These are phyloP conservation scores for Aspergillus intermedius DNA, from an alignment of 2,329 filamentous ascomycete genomes.

Conservation along the genomic window DNA sequence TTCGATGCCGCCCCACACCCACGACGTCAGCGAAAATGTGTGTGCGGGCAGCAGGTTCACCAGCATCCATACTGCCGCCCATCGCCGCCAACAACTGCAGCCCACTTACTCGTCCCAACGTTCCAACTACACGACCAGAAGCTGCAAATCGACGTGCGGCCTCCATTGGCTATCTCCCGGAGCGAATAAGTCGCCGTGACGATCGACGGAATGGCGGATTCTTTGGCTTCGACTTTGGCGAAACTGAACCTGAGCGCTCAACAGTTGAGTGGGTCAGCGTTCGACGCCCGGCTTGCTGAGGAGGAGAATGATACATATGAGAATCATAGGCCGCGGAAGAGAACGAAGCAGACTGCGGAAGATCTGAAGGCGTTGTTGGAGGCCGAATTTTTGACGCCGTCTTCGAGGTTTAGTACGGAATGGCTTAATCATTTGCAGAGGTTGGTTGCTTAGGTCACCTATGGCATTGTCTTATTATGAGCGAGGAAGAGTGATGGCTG, in stretches of 20 bases:
- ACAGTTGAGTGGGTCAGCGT: conserved; percentile 14
- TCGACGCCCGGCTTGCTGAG: conserved; percentile 25
- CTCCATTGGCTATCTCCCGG: background rate
- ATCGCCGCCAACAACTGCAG: conserved; percentile 12
- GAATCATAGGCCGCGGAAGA: conserved; percentile 38
- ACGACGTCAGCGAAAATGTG: conserved; percentile 20
- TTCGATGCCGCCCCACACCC: conserved; percentile 14
- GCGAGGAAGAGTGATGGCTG: background rate
- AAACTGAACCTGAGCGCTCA: conserved; percentile 22
- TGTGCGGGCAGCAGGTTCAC: conserved; percentile 3
- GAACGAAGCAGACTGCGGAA: conserved; percentile 44
- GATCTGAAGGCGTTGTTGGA: conserved; percentile 67
- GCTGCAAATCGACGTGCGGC: background rate
- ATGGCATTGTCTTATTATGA: background rate
- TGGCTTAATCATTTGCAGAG: conserved; percentile 90
- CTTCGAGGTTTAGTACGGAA: conserved; percentile 67
- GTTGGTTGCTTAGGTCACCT: conserved; percentile 28
- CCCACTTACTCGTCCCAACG: background rate
- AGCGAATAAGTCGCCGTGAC: background rate
- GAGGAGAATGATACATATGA: conserved; percentile 24
- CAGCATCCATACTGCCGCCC: conserved; percentile 12
- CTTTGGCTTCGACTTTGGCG: conserved; percentile 21
- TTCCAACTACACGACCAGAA: background rate
- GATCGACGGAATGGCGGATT: conserved; percentile 17
- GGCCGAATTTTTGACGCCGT: conserved; percentile 69